Percentiles rank a stretch among this genome's conserved stretches.
phyloP scores from a whole-genome alignment of 1,284 basidiomycete genomes.

The Naganishia albida region DNA sequence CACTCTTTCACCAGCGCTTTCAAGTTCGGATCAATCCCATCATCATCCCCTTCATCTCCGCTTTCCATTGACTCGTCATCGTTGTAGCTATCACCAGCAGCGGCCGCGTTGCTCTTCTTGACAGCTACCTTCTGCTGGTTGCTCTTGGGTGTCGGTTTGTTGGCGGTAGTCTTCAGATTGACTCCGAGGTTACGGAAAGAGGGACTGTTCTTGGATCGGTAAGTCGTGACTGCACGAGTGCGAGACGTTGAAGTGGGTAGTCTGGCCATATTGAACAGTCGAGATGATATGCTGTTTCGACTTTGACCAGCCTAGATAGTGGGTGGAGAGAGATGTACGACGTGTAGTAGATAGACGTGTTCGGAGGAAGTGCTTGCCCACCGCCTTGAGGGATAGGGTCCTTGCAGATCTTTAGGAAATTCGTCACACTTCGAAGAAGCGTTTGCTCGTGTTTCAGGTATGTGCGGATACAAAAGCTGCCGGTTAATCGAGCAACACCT shows the following conservation, averaged over 20 bases:
- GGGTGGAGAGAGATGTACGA: background rate
- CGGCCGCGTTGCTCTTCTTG: background rate
- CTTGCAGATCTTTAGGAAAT: slow-evolving; percentile 2
- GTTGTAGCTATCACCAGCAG: background rate
- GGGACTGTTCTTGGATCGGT: background rate
- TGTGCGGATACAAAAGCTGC: too few species aligned
- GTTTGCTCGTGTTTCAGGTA: background rate
- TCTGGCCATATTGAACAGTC: slow-evolving; percentile 3
- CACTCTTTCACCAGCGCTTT: background rate
- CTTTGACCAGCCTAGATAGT: background rate
- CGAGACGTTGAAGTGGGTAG: slow-evolving; percentile 3
- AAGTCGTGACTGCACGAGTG: background rate
- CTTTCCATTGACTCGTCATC: slow-evolving; percentile 5
- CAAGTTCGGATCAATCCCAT: slow-evolving; percentile 16
- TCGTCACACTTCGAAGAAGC: too few species aligned
- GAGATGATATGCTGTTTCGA: background rate
- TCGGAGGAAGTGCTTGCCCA: background rate
- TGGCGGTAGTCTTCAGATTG: background rate
- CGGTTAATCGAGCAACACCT: too few species aligned
- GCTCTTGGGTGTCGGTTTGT: background rate
- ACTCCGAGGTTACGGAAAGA: background rate
- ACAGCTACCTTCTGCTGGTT: background rate
- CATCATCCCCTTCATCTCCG: slow-evolving; percentile 9
- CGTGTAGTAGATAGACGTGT: background rate
- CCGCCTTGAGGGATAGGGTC: background rate